Evolutionary conservation across 768 basidiomycete species (phyloP).

Genomic region (Pisolithus marmoratus): DNA sequence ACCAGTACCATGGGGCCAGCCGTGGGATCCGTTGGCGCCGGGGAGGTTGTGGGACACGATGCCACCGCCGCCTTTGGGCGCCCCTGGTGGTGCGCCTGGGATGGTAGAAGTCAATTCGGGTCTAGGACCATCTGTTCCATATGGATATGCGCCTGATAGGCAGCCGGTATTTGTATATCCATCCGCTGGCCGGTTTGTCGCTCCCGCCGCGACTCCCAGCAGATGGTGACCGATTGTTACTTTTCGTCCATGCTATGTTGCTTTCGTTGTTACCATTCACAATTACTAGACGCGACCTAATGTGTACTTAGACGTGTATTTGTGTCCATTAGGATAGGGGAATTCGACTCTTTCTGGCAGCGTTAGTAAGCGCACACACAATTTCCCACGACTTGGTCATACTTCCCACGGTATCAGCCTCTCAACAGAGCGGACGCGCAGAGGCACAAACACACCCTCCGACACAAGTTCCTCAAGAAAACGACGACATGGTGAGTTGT

Average conservation of each 20-base stretch:
- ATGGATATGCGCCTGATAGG: slow-evolving; percentile 13
- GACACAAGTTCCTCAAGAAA: slow-evolving; percentile 28
- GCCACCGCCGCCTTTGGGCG: not conserved
- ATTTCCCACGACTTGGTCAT: too few relatives aligned
- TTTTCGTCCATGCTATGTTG: too few relatives aligned
- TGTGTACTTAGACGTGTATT: too few relatives aligned
- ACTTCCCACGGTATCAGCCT: too few relatives aligned
- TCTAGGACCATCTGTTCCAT: slow-evolving; percentile 10
- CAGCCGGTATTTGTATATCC: slow-evolving; percentile 16
- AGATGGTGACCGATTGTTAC: not conserved
- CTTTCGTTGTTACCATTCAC: too few relatives aligned
- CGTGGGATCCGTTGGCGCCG: slow-evolving; percentile 22
- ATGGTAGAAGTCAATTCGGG: not conserved
- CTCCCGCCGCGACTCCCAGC: not conserved
- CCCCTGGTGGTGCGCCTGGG: slow-evolving; percentile 1
- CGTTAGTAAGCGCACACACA: too few relatives aligned
- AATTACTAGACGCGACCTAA: too few relatives aligned
- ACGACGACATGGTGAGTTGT: slow-evolving; percentile 43
- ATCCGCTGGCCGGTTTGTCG: slow-evolving; percentile 5
- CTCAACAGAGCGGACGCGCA: too few relatives aligned
- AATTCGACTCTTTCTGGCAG: too few relatives aligned
- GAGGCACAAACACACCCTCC: slow-evolving; percentile 2
- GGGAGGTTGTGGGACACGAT: slow-evolving; percentile 5
- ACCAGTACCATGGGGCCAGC: slow-evolving; percentile 8
- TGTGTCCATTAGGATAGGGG: too few relatives aligned